Conservation (phyloP, 2,329 filamentous ascomycete species). For the Onygenales sp. region DNA sequence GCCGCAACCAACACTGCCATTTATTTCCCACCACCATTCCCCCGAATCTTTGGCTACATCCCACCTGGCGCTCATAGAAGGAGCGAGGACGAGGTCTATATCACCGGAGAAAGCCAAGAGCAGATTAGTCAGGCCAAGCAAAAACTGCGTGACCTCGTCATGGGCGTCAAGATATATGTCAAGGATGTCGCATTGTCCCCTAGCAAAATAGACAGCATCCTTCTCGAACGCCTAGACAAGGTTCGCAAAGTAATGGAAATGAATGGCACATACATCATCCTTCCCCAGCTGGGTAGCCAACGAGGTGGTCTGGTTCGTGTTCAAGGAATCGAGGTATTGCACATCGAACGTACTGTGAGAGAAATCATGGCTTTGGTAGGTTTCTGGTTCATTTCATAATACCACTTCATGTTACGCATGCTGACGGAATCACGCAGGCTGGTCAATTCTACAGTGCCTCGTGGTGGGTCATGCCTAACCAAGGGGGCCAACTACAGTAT, state of each 20-base stretch:
- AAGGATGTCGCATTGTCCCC: constrained; percentile 87
- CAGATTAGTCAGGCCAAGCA: constrained; percentile 82
- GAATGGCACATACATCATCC: constrained; percentile 89
- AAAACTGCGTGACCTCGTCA: constrained; percentile 77
- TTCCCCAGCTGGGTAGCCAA: constrained; percentile 78
- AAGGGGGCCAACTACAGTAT: constrained; percentile 44
- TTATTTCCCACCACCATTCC: constrained; percentile 94
- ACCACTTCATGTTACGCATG: not conserved
- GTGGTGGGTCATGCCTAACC: constrained; percentile 74
- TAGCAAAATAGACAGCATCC: constrained; percentile 88
- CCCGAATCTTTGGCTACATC: constrained; percentile 80
- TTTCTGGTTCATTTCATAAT: constrained; percentile 9
- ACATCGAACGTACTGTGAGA: constrained; percentile 87
- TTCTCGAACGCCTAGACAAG: constrained; percentile 86
- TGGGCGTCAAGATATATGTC: constrained; percentile 70
- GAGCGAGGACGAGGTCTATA: constrained; percentile 84
- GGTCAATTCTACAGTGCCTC: constrained; percentile 96
- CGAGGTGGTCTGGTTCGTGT: constrained; percentile 69
- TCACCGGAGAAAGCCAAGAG: constrained; percentile 80
- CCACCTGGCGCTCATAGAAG: constrained; percentile 72
- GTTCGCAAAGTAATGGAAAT: constrained; percentile 96
- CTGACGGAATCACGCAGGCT: constrained; percentile 44
- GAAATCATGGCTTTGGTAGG: constrained; percentile 90
- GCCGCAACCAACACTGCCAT: constrained; percentile 92
- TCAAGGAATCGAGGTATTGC: constrained; percentile 84